Percentiles rank a stretch among this genome's conserved stretches.
Evolutionary conservation across 202 grass and related monocot species (phyloP).

Genomic region (Setaria viridis): DNA sequence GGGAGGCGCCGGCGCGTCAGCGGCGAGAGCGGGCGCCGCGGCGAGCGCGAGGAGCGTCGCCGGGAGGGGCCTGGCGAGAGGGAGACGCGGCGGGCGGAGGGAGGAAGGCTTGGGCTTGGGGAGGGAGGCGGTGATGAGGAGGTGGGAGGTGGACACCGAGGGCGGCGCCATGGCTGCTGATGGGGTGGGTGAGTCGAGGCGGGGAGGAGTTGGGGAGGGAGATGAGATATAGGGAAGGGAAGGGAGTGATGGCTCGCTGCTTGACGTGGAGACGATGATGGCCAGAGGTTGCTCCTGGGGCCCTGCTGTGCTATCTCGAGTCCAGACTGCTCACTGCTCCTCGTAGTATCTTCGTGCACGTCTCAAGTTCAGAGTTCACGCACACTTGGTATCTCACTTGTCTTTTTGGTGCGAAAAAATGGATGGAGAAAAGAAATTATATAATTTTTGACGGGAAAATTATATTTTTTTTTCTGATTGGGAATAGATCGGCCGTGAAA

Average conservation of each 20-base stretch:
- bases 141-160: constrained; percentile 54
- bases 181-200: background rate
- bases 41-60: constrained; percentile 58
- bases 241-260: background rate
- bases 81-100: constrained; percentile 39
- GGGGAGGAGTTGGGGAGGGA: constrained; percentile 3
- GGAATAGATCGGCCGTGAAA: background rate
- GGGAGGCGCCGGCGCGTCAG: constrained; percentile 46
- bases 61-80: constrained; percentile 13
- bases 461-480: background rate
- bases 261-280: constrained; percentile 48
- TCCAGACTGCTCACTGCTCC: background rate
- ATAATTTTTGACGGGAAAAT: background rate
- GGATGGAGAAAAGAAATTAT: background rate
- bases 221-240: constrained; percentile 12
- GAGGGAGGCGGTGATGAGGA: constrained; percentile 62
- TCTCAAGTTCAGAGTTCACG: background rate
- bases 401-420: background rate
- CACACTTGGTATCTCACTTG: background rate
- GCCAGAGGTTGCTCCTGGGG: constrained; percentile 45
- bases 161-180: constrained; percentile 63
- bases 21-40: constrained; percentile 54
- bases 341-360: constrained; percentile 17
- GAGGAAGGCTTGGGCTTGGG: constrained; percentile 46
- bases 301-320: background rate